Percentiles rank a stretch among this genome's conserved stretches.
Conservation (phyloP, 2,329 filamentous ascomycete species). For the Aspergillus pseudonomiae region DNA sequence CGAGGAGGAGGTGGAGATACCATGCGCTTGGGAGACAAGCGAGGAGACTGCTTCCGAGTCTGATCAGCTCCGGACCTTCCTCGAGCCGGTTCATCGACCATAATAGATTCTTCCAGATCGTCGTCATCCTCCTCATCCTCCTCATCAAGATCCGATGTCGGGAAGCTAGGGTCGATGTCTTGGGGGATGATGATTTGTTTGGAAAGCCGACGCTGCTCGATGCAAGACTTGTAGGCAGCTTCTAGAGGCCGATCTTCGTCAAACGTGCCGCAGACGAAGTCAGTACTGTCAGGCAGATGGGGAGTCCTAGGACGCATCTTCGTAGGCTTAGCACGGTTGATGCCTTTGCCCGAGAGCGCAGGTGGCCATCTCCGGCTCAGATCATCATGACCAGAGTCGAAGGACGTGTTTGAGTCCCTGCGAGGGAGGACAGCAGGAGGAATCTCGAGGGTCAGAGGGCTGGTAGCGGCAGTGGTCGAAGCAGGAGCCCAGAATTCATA, state of each 20-base stretch:
- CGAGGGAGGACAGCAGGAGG: constrained; percentile 51
- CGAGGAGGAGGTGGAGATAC: constrained; percentile 56
- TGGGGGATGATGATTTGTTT: constrained; percentile 87
- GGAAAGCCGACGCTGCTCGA: constrained; percentile 77
- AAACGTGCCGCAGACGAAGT: constrained; percentile 97
- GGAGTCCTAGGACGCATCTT: constrained; percentile 71
- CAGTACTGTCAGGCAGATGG: constrained; percentile 92
- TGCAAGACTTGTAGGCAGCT: constrained; percentile 83
- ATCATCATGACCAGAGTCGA: constrained; percentile 52
- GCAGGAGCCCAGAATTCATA: constrained; percentile 66
- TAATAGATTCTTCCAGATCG: constrained; percentile 54
- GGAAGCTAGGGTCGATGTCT: constrained; percentile 96
- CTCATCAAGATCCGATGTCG: constrained; percentile 87
- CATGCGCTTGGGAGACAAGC: constrained; percentile 64
- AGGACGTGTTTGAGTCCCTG: constrained; percentile 56
- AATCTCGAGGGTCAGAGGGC: constrained; percentile 54
- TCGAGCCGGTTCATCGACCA: constrained; percentile 51
- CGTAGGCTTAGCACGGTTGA: constrained; percentile 43
- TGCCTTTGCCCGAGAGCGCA: constrained; percentile 29
- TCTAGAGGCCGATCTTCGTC: constrained; percentile 96
- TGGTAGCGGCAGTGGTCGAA: constrained; percentile 53
- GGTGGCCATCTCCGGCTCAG: constrained; percentile 32
- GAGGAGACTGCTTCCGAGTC: constrained; percentile 57
- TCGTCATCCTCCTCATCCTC: constrained; percentile 73
- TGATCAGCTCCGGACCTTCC: constrained; percentile 48